Conservation (phyloP, 2,329 filamentous ascomycete genomes). For the Intubia oerlemansii region DNA sequence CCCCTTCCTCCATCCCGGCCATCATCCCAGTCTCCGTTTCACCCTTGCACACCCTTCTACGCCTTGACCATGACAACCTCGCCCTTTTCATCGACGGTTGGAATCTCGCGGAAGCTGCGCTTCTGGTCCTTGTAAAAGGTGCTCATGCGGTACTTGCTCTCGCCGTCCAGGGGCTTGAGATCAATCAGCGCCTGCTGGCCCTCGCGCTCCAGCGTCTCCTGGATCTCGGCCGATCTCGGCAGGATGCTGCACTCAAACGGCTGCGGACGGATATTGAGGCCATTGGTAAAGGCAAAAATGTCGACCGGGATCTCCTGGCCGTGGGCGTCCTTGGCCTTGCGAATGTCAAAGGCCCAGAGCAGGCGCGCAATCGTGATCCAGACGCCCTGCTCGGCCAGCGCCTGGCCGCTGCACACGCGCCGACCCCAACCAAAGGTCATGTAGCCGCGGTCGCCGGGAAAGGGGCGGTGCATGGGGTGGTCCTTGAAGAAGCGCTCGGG, state of each 20-base stretch:
- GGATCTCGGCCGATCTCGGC: slow-evolving; percentile 25
- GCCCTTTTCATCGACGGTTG: slow-evolving; percentile 11
- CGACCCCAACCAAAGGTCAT: slow-evolving; percentile 37
- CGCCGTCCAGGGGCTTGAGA: slow-evolving; percentile 28
- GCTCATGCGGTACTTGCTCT: slow-evolving; percentile 34
- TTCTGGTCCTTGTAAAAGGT: slow-evolving; percentile 22
- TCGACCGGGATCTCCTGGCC: slow-evolving; percentile 27
- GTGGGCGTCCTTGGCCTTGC: slow-evolving; percentile 15
- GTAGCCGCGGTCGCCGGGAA: slow-evolving; percentile 25
- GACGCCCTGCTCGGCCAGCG: slow-evolving; percentile 35
- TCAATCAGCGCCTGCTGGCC: slow-evolving; percentile 28
- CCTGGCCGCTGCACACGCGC: slow-evolving; percentile 29
- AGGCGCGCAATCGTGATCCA: slow-evolving; percentile 35
- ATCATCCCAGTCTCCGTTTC: no score
- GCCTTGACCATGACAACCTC: slow-evolving; percentile 10
- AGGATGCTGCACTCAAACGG: slow-evolving; percentile 31
- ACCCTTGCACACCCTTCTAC: slow-evolving; percentile 3
- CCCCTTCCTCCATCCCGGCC: not conserved
- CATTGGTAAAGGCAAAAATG: slow-evolving; percentile 30
- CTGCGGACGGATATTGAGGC: slow-evolving; percentile 34
- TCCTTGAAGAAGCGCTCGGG: slow-evolving; percentile 19
- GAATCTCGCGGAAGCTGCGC: slow-evolving; percentile 9
- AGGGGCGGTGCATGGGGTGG: slow-evolving; percentile 18
- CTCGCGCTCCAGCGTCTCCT: slow-evolving; percentile 27
- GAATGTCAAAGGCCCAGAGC: slow-evolving; percentile 34